A percentile compares a stretch with the other conserved stretches of the same genome.
These are phyloP conservation scores for Acorus calamus DNA, from an alignment of 106 monocot genomes.

Conservation along the genomic window DNA sequence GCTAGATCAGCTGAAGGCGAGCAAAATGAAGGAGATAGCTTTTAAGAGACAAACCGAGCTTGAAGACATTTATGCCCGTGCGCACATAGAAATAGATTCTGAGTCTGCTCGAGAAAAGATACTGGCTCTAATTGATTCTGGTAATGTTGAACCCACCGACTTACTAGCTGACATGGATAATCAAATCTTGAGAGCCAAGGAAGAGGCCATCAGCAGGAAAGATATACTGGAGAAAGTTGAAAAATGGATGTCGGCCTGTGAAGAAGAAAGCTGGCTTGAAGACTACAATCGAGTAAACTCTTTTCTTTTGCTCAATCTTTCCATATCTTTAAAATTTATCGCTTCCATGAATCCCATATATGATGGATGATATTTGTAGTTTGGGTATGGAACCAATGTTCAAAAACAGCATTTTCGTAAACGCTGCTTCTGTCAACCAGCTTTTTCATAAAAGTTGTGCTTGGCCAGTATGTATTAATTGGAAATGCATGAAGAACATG, in stretches of 20 bases:
- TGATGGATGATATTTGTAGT: too few species aligned
- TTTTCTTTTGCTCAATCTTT: too few species aligned
- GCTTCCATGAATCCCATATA: too few species aligned
- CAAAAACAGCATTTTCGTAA: too few species aligned
- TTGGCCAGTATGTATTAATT: too few species aligned
- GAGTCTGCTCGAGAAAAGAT: conserved; percentile 47
- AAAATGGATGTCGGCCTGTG: conserved; percentile 80
- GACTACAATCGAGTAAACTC: conserved; percentile 70
- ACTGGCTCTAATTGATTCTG: conserved; percentile 61
- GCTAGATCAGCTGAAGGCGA: conserved; percentile 62
- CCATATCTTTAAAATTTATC: too few species aligned
- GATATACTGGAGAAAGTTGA: conserved; percentile 86
- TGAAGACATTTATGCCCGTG: conserved; percentile 73
- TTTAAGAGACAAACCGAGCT: conserved; percentile 72
- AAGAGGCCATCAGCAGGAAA: conserved; percentile 67
- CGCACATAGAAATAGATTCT: conserved; percentile 67
- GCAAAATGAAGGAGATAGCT: conserved; percentile 95
- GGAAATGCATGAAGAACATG: too few species aligned
- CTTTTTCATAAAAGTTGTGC: too few species aligned
- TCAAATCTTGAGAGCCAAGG: conserved; percentile 59
- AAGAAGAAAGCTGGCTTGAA: conserved; percentile 96
- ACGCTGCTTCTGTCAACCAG: too few species aligned
- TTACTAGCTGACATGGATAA: conserved; percentile 76
- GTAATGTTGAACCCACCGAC: conserved; percentile 67
- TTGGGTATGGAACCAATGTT: too few species aligned